Base-by-base conservation (phyloP, 2,329 filamentous ascomycete genomes). In the Cyphellophora attinorum region DNA sequence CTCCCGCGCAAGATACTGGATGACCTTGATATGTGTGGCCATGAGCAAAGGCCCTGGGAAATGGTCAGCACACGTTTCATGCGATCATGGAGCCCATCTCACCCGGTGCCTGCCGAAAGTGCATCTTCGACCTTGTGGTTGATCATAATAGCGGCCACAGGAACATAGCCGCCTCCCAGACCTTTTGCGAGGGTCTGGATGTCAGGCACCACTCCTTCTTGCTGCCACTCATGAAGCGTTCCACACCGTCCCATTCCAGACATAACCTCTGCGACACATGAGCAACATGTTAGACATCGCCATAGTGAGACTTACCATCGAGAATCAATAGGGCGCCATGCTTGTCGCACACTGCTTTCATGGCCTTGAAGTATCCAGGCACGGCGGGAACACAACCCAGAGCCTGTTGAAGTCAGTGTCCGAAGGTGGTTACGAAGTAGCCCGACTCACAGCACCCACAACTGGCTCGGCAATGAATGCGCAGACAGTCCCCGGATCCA, bases 391-490 rank as follows among this genome's bases (percentile, higher is more conserved):
- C 75, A 47, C 78, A 85, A 0, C 81, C 84, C 0, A 85, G 61
- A 2, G 80, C 68, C 70, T 74, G 39, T 2, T 31, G 13, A 5
- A 3, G 11, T 8, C 11, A n/a, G n/a, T n/a, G 11, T 34, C 10
- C 31, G n/a, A 27, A 33, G 18, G 30, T 17, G n/a, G 16, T 17
- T 12, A 12, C n/a, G 11, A 2, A 19, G 14, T 19, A 11, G 19
- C n/a, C 15, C 3, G 10, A 63, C 68, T 57, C 65, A 81, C 72
- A 5, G 79, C 76, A 3, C 81, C 79, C 11, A 81, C 79, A 1
- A 88, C 68, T 0, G 81, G 77, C 54, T 88, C 82, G 1, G 78
- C 76, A 15, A 85, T 66, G 48, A 88, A 85, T 1, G 77, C 81
- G 34, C 75, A 79, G 1, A 86, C 77, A 0, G 64, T 80, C 0